phyloP scores from a whole-genome alignment of 176 grass and related monocot genomes.

The Saccharum officinarum region DNA sequence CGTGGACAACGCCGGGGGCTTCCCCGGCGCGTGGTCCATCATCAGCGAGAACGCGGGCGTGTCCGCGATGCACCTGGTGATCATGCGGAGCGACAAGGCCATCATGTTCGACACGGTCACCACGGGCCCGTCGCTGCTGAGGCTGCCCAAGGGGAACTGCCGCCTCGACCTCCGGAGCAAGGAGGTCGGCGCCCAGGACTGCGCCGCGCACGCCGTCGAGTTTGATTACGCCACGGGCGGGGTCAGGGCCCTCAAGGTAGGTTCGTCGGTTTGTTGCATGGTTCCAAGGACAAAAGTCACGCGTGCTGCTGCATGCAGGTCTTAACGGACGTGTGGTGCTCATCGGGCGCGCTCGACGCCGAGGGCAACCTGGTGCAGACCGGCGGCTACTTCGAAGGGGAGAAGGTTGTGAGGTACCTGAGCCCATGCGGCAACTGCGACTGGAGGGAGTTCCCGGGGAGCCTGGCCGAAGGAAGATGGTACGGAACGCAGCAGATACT shows the following conservation, averaged over 20 bases:
- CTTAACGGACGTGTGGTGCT: constrained; percentile 63
- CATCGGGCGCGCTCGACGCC: constrained; percentile 46
- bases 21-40: constrained; percentile 40
- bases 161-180: constrained; percentile 45
- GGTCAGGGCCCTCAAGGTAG: constrained; percentile 51
- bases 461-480: constrained; percentile 57
- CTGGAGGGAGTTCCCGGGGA: constrained; percentile 46
- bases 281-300: not conserved
- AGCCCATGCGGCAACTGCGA: constrained; percentile 40
- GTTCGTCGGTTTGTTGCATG: not conserved
- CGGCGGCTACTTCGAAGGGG: constrained; percentile 59
- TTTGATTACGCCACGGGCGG: constrained; percentile 48
- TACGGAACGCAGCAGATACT: constrained; percentile 70
- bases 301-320: constrained; percentile 14
- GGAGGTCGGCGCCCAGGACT: constrained; percentile 28
- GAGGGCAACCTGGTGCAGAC: constrained; percentile 58
- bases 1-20: not conserved
- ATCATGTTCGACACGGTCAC: constrained; percentile 71
- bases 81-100: constrained; percentile 52
- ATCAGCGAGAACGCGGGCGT: constrained; percentile 58
- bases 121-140: constrained; percentile 40
- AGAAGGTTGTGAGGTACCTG: constrained; percentile 43
- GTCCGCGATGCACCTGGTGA: constrained; percentile 66
- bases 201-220: constrained; percentile 60
- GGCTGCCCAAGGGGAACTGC: constrained; percentile 47